Percentiles rank a stretch among this genome's conserved stretches.
Evolutionary conservation across 2,329 filamentous ascomycete species (phyloP).

Genomic region (Graphiopsis chlorocephala): DNA sequence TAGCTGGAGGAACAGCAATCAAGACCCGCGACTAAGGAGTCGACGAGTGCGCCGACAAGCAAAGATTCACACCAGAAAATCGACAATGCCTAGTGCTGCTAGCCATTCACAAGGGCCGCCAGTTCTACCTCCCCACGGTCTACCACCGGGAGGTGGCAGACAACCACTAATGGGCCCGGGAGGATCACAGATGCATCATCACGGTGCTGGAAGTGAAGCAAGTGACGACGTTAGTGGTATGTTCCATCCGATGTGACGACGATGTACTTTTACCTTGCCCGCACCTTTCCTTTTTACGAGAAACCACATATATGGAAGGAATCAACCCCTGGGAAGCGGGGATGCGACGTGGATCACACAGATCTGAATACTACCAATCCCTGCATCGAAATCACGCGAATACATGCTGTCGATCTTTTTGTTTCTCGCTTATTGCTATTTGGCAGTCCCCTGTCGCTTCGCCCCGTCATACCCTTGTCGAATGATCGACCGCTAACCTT

Average conservation of each 20-base stretch:
- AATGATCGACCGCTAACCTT: constrained; percentile 42
- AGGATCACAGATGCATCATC: constrained; percentile 59
- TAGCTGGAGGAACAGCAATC: constrained; percentile 98
- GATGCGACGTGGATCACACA: constrained; percentile 20
- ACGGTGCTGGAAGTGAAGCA: constrained; percentile 65
- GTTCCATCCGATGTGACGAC: constrained; percentile 87
- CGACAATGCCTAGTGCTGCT: constrained; percentile 24
- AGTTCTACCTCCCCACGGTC: constrained; percentile 61
- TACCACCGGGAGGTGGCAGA: constrained; percentile 54
- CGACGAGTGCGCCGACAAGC: constrained; percentile 90
- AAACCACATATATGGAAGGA: constrained; percentile 22
- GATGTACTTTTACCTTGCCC: constrained; percentile 23
- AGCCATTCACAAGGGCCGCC: constrained; percentile 65
- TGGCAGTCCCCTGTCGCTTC: constrained; percentile 20
- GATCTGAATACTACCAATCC: constrained; percentile 15
- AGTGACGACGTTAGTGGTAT: constrained; percentile 88
- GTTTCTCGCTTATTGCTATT: constrained; percentile 33
- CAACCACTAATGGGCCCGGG: constrained; percentile 63
- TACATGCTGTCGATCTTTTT: constrained; percentile 28
- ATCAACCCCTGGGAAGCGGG: constrained; percentile 28
- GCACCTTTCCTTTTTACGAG: constrained; percentile 23
- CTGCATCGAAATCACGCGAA: constrained; percentile 2
- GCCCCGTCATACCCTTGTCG: constrained; percentile 23
- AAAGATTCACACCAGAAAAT: constrained; percentile 77
- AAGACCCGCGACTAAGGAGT: constrained; percentile 86